These are phyloP conservation scores for Cinnamomum micranthum DNA, from an alignment of 164 flowering plant genomes.

Conservation along the genomic window DNA sequence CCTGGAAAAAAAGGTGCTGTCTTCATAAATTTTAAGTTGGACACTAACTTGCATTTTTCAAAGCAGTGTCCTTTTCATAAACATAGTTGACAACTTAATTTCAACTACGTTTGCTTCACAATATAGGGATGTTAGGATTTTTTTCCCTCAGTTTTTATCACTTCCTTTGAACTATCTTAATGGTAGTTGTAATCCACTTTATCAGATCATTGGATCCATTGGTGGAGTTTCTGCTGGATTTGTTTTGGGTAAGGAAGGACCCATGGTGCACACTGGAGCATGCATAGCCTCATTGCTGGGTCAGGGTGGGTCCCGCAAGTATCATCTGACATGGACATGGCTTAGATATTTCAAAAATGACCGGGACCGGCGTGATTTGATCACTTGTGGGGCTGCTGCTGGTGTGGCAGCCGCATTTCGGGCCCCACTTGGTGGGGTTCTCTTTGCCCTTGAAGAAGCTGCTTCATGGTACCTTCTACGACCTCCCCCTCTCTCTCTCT, in stretches of 20 bases:
- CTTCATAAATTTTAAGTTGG: too few relatives aligned
- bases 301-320: slow-evolving; percentile 88
- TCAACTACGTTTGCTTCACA: too few relatives aligned
- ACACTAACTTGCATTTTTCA: not conserved
- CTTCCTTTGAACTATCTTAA: not conserved
- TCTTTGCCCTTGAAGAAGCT: slow-evolving; percentile 91
- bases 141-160: not conserved
- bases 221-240: slow-evolving; percentile 81
- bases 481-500: not conserved
- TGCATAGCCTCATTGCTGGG: slow-evolving; percentile 87
- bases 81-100: too few relatives aligned
- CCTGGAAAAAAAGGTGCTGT: too few relatives aligned
- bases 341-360: slow-evolving; percentile 90
- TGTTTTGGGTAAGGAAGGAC: slow-evolving; percentile 95
- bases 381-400: slow-evolving; percentile 97
- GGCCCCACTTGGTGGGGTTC: slow-evolving; percentile 95
- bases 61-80: too few relatives aligned
- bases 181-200: not conserved
- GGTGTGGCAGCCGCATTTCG: slow-evolving; percentile 97
- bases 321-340: slow-evolving; percentile 88
- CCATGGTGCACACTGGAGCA: slow-evolving; percentile 98
- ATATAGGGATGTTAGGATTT: not conserved
- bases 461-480: slow-evolving; percentile 66
- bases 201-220: slow-evolving; percentile 82
- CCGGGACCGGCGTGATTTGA: slow-evolving; percentile 81